Evolutionary conservation across 2,329 filamentous ascomycete species (phyloP).

Genomic region (Cladosporium colombiae): DNA sequence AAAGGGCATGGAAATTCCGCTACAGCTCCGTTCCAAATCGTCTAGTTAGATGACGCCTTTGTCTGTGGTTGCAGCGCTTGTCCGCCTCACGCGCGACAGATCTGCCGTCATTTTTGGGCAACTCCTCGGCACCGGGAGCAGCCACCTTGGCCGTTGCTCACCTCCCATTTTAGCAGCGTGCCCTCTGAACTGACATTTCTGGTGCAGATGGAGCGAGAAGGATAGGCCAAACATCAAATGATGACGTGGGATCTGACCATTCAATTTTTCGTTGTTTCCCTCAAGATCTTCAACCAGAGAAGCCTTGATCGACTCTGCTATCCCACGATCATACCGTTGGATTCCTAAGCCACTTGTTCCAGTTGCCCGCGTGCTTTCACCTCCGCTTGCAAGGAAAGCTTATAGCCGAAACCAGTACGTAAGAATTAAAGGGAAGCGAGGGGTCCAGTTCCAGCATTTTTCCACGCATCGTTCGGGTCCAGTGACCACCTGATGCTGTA

Average conservation of each 20-base stretch:
- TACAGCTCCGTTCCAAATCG: constrained; percentile 1
- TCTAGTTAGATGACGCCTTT: background rate
- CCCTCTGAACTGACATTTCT: background rate
- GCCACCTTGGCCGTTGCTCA: background rate
- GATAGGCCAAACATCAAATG: background rate
- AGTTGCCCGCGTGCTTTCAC: background rate
- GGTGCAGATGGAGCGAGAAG: background rate
- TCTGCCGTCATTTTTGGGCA: constrained; percentile 11
- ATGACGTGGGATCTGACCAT: background rate
- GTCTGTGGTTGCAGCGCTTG: background rate
- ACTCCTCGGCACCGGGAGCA: constrained; percentile 16
- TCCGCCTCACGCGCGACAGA: constrained; percentile 8
- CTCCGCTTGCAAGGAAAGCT: constrained; percentile 13
- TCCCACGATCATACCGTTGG: background rate
- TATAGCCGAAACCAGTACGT: constrained; percentile 19
- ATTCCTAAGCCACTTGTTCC: background rate
- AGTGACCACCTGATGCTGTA: background rate
- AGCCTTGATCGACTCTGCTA: background rate
- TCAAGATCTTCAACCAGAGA: background rate
- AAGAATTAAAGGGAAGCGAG: constrained; percentile 1
- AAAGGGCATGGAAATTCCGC: constrained; percentile 2
- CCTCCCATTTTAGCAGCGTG: background rate
- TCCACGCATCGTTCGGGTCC: constrained; percentile 2
- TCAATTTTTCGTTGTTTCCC: background rate
- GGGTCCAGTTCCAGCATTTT: constrained; percentile 4